Base-by-base conservation (phyloP, 192 early-diverging fungal genomes). In the Geranomyces variabilis region DNA sequence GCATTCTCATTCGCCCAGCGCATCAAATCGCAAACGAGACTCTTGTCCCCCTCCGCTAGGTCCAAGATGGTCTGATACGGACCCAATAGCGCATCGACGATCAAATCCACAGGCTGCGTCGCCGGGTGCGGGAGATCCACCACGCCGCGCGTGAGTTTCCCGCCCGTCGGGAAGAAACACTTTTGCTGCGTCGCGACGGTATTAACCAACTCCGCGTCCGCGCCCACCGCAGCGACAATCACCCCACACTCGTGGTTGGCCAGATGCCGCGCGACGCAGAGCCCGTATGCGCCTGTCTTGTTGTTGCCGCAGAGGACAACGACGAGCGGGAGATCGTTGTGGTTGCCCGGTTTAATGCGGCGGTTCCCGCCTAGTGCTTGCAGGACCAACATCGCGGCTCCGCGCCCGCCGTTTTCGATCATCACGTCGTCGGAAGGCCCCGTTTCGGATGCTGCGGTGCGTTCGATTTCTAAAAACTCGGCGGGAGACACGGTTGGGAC, bases 381-480 rank as follows among this genome's bases (percentile, higher is more conserved):
- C 45, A 94, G 70, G 36, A 83, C 86, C 80, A 93, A 79, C 83
- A 89, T 89, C 24, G 91, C 88, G 14, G 81, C 82, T 26, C 89
- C 84, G 46, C 90, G 81, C 8, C 88, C 93, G 17, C 86, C 93
- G 80, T 93, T 94, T 74, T 94, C 93, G 58, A 92, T 85, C 82
- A 91, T 84, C 67, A 90, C 89, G 47, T 84, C 82, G 3, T 89
- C 84, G 60, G 81, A 88, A 19, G 88, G 87, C 4, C 93, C 91
- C 48, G 85, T 88, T 60, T 91, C 89, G 2, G 55, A 56, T 0
- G 79, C 87, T 43, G 74, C 34, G 17, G 83, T 80, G 26, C 76
- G 74, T 66, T 92, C 92, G n/a, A 88, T 82, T 69, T 90, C 86
- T 5, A 80, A 69, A 86, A 91, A 90, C 70, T 92, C 88, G 46